Conservation (phyloP, 2,329 filamentous ascomycete species). For the Epichloe brachyelytri region DNA sequence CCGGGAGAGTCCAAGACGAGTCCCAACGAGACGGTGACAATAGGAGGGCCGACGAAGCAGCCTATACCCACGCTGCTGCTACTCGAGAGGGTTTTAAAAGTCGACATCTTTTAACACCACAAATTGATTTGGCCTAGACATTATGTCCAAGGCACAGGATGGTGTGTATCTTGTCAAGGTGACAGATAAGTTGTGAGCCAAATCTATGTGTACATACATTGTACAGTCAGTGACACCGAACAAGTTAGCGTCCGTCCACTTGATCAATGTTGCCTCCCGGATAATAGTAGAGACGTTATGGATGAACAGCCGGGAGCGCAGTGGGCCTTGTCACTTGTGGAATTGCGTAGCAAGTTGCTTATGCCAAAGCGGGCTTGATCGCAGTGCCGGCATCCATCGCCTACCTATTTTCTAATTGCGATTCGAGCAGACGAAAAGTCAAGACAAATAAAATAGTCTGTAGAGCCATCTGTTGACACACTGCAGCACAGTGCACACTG, state of each 20-base stretch:
- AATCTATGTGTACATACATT: not conserved
- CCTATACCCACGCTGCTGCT: not conserved
- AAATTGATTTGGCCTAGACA: no score
- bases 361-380: constrained; percentile 1
- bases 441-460: not conserved
- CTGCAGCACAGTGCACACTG: not conserved
- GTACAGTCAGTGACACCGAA: not conserved
- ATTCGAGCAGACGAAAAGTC: not conserved
- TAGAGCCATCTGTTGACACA: not conserved
- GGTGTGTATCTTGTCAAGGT: no score
- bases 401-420: not conserved
- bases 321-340: not conserved
- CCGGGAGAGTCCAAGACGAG: not conserved
- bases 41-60: not conserved
- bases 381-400: not conserved
- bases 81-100: not conserved
- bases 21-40: not conserved
- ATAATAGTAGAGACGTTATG: not conserved
- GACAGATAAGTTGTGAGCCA: not conserved
- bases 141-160: no score
- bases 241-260: not conserved
- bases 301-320: not conserved
- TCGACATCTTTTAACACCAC: no score
- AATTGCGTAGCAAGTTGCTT: not conserved
- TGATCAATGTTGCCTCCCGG: not conserved